Evolutionary conservation across 768 basidiomycete genomes (phyloP).

Genomic region (Russula lepida): DNA sequence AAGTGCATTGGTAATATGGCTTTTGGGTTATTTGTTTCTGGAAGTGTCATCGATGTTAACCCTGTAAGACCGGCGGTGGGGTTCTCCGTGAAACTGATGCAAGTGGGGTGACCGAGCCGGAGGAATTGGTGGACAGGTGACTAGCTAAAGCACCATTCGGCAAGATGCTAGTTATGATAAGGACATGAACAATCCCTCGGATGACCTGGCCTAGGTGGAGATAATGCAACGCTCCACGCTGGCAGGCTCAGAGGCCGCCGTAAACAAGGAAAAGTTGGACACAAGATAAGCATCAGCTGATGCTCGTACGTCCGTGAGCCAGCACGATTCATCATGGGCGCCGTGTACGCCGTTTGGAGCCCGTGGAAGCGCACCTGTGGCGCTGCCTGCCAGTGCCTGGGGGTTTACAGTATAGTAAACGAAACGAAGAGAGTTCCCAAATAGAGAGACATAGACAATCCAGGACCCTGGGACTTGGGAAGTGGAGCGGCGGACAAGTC

Average conservation of each 20-base stretch:
- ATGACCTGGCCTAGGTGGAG: not conserved
- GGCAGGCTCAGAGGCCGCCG: not conserved
- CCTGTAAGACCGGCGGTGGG: not conserved
- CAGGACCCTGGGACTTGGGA: not conserved
- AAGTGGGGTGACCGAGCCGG: not conserved
- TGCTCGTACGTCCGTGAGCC: not conserved
- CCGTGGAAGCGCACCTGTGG: not conserved
- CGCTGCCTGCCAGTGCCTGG: not conserved
- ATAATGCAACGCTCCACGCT: not conserved
- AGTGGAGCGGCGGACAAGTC: not conserved
- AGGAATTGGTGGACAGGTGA: not conserved
- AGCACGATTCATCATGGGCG: not conserved
- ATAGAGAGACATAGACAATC: not conserved
- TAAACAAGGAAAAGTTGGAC: not conserved
- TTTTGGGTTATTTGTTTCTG: not conserved
- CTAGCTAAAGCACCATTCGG: not conserved
- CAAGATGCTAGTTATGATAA: not conserved
- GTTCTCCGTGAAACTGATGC: constrained; percentile 1
- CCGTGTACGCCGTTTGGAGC: constrained; percentile 5
- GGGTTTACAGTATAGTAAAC: too few relatives aligned
- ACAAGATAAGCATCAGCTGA: constrained; percentile 9
- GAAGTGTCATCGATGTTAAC: not conserved
- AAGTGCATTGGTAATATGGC: not conserved
- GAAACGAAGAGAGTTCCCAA: constrained; percentile 11
- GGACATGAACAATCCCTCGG: not conserved